Evolutionary conservation across 306 rosid genomes (phyloP), one percentile per base, ranked within the genome.

Genomic region (Astragalus glycyphyllos): DNA sequence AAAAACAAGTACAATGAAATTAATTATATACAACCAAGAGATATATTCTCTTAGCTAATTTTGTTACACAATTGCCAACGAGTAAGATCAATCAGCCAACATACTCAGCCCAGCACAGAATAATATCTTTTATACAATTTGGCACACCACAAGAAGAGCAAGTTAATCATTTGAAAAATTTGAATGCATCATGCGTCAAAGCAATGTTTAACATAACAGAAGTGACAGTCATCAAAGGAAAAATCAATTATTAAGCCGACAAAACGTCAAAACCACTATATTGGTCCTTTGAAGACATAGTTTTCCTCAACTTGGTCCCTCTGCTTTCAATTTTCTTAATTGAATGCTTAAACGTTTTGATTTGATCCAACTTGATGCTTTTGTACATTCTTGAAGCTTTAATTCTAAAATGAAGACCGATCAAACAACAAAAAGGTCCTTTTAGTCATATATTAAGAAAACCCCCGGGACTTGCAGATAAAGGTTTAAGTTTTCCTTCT

Each of bases 1-100:
- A 67, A 76, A 79, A 45, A 77, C 65, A 75, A 76, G 32, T 11
- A 13, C 17, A 75, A 56, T 15, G 55, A 48, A 76, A 64, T 4
- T 63, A 62, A 73, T 61, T 45, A 51, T 26, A 9, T 40, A 47
- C 23, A 26, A 14, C 26, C 31, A 45, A 74, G 71, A 50, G 62
- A 71, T 50, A 58, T 67, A 26, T 26, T 3, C 29, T 35, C 11
- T 26, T 16, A 5, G 49, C 49, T 32, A 72, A 40, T 75, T 37
- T 51, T 69, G 65, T 41, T 34, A 45, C 40, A 16, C 50, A 71
- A 20, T 4, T 11, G 1, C 17, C 65, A 47, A 49, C 45, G 4
- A 71, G 56, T 8, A 15, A 81, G 42, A 67, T 78, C 38, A 48
- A 62, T 47, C 57, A 49, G 65, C 47, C 76, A 0, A 17, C 51